Conservation (phyloP, 2,329 filamentous ascomycete genomes). For the Cadophora luteo-olivacea region DNA sequence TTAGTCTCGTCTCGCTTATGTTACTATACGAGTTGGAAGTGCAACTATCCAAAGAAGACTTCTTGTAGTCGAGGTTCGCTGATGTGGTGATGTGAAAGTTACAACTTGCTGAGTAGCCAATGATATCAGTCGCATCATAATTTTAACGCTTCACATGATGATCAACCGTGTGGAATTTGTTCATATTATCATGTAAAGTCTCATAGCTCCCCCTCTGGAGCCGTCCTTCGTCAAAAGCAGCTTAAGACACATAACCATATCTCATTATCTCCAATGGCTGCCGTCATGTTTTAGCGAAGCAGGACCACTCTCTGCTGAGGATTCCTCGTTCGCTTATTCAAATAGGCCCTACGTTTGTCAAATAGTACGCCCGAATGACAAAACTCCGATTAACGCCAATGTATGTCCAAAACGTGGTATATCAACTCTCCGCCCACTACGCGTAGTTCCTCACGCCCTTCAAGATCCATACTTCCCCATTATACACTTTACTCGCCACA, state of each 20-base stretch:
- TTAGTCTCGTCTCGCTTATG: too few relatives aligned
- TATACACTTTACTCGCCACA: slow-evolving; percentile 77
- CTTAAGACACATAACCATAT: not conserved
- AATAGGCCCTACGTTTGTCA: not conserved
- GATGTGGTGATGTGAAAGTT: too few relatives aligned
- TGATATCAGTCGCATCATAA: too few relatives aligned
- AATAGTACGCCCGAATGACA: not conserved
- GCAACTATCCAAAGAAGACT: too few relatives aligned
- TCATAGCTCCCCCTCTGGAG: too few relatives aligned
- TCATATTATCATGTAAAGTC: not conserved
- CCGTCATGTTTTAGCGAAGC: not conserved
- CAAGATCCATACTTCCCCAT: slow-evolving; percentile 76
- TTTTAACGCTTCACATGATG: too few relatives aligned
- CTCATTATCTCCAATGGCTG: not conserved
- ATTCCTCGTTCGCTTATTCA: not conserved
- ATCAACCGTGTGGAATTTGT: not conserved
- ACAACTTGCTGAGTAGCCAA: too few relatives aligned
- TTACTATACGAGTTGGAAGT: too few relatives aligned
- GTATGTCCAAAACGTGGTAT: slow-evolving; percentile 7
- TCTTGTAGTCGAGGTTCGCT: too few relatives aligned
- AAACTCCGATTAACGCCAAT: slow-evolving; percentile 14
- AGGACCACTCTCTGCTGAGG: not conserved
- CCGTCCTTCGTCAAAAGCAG: too few relatives aligned
- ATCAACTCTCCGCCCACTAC: slow-evolving; percentile 20
- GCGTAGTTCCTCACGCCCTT: slow-evolving; percentile 56